Evolutionary conservation across 805 yeast genomes (phyloP).

Genomic region (Saturnispora dispora): DNA sequence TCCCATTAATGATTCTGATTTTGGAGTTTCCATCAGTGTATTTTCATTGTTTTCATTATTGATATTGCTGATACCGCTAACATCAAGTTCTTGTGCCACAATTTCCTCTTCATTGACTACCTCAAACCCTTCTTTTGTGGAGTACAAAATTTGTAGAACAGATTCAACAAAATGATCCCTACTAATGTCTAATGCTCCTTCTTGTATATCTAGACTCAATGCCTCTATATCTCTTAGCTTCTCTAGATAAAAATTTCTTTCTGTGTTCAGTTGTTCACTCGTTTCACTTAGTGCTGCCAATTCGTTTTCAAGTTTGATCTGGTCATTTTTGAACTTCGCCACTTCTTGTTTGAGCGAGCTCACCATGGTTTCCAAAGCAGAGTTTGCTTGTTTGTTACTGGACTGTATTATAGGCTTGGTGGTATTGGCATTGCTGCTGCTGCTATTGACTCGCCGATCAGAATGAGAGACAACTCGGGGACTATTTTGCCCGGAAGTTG

Average conservation of each 20-base stretch:
- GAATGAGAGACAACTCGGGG: slow-evolving; percentile 3
- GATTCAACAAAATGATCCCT: slow-evolving; percentile 41
- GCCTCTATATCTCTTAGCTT: slow-evolving; percentile 86
- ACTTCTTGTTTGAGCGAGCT: slow-evolving; percentile 2
- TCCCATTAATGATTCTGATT: slow-evolving; percentile 5
- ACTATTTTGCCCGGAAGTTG: slow-evolving; percentile 4
- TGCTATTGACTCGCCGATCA: not conserved
- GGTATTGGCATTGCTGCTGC: not conserved
- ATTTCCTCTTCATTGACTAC: slow-evolving; percentile 33
- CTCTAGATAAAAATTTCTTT: slow-evolving; percentile 83
- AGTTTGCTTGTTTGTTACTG: not conserved
- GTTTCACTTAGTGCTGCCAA: slow-evolving; percentile 35
- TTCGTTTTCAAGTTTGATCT: not conserved
- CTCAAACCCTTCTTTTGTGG: slow-evolving; percentile 79
- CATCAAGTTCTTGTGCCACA: not conserved
- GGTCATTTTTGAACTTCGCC: slow-evolving; percentile 30
- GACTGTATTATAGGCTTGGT: not conserved
- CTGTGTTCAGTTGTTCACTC: slow-evolving; percentile 62
- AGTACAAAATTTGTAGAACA: slow-evolving; percentile 67
- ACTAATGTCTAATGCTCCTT: slow-evolving; percentile 18
- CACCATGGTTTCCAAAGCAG: not conserved
- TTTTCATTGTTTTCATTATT: not conserved
- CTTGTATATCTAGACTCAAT: slow-evolving; percentile 48
- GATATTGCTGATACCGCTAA: not conserved
- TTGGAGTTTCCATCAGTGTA: slow-evolving; percentile 1